A percentile compares a stretch with the other conserved stretches of the same genome.
Conservation (phyloP, 208 protist species). For the Trypanosoma avium region DNA sequence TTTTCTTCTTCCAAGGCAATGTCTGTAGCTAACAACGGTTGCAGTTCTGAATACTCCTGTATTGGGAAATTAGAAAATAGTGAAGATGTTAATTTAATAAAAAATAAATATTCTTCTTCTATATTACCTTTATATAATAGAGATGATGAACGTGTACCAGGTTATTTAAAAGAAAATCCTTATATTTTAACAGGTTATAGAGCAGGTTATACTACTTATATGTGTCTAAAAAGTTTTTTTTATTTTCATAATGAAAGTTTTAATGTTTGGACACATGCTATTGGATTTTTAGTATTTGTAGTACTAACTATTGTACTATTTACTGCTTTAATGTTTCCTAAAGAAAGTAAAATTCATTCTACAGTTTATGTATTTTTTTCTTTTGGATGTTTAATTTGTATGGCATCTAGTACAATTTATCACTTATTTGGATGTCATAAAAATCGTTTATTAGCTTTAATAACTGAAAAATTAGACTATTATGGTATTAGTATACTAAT, state of each 20-base stretch:
- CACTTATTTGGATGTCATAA: constrained; percentile 49
- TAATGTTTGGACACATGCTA: constrained; percentile 85
- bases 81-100: not conserved
- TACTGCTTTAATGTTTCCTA: constrained; percentile 25
- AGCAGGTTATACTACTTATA: constrained; percentile 53
- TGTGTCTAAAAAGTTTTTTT: constrained; percentile 66
- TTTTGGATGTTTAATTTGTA: constrained; percentile 41
- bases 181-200: constrained; percentile 70
- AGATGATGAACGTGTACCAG: constrained; percentile 20
- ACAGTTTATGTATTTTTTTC: constrained; percentile 35
- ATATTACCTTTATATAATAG: constrained; percentile 31
- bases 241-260: constrained; percentile 86
- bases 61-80: constrained; percentile 1
- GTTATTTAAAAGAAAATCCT: constrained; percentile 27
- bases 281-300: constrained; percentile 66
- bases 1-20: no score
- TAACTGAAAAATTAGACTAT: constrained; percentile 42
- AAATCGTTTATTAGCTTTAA: constrained; percentile 19
- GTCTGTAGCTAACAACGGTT: no score
- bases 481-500: constrained; percentile 56
- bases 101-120: no score
- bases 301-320: constrained; percentile 45
- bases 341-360: constrained; percentile 25
- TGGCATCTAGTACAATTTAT: constrained; percentile 41
- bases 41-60: no score